Base-by-base conservation (phyloP, 306 rosid species). In the Malus asiatica region DNA sequence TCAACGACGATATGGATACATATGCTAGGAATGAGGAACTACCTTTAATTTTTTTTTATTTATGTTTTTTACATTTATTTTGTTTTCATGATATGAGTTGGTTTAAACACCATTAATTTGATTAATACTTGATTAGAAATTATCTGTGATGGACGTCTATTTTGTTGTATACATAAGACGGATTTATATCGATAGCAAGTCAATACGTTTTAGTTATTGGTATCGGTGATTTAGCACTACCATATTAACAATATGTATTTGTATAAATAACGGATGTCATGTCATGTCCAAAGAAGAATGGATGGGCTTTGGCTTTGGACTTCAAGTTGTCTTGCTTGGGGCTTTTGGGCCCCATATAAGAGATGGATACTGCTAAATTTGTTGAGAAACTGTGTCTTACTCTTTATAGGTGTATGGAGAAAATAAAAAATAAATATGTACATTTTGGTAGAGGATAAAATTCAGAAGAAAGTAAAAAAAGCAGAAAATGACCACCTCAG, bases 1-100 rank as follows among this genome's bases (percentile, higher is more conserved):
- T 76, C 70, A 73, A 78, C 42, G 80, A 70, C 66, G 83, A 85
- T 84, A 85, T 79, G 87, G 87, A 82, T 73, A 77, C 78, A 82
- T 61, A 82, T 48, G 25, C 70, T 76, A 84, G 77, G 81, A 86
- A 79, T 76, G 82, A 84, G 77, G 81, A 88, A 81, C 83, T 80
- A 87, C 66, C 76, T 70, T 73, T 87, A 78, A 65, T 78, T 72
- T 63, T 86, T 72, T 81, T 81, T 75, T 78, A 62, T 62, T 86
- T 4, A 77, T 77, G 84, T 79, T 82, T 59, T 59, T 10, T 0
- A 22, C 1, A 22, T 22, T 20, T 11, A n/a, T 22, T n/a, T 9
- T 48, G 53, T 48, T 48, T 5, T 48, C 6, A 48, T 48, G 19
- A 5, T 48, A 48, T 4, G 53, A 48, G 53, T 48, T 48, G 19